These are phyloP conservation scores for Sporothrix curviconia DNA, from an alignment of 2,329 filamentous ascomycete species.

Conservation along the genomic window DNA sequence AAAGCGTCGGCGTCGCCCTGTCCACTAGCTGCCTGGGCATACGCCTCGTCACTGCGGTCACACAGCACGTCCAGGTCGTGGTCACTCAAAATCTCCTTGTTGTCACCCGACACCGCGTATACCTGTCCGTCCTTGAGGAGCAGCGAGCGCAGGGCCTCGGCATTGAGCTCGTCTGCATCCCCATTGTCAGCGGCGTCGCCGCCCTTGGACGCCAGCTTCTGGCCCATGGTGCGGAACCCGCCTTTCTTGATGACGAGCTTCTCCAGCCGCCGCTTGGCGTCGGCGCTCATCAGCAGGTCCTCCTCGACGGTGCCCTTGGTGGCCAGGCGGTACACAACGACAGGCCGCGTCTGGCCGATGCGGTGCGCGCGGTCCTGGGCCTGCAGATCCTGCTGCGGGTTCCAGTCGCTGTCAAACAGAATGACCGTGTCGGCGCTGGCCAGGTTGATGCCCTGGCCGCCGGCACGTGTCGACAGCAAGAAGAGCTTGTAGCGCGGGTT, in stretches of 20 bases:
- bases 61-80: constrained; percentile 71
- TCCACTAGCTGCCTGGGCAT: constrained; percentile 68
- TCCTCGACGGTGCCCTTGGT: constrained; percentile 93
- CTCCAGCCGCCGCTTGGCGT: constrained; percentile 85
- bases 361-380: constrained; percentile 93
- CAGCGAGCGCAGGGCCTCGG: constrained; percentile 54
- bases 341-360: constrained; percentile 86
- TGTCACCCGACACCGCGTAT: constrained; percentile 51
- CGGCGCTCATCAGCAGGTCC: constrained; percentile 74
- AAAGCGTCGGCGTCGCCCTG: constrained; percentile 66
- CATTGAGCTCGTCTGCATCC: constrained; percentile 40
- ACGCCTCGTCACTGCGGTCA: constrained; percentile 62
- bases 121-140: constrained; percentile 66
- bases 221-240: constrained; percentile 63
- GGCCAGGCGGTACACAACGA: constrained; percentile 87
- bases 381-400: constrained; percentile 93
- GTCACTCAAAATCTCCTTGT: constrained; percentile 60
- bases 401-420: constrained; percentile 84
- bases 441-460: constrained; percentile 92
- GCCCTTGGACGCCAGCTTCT: constrained; percentile 45
- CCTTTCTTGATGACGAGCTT: constrained; percentile 96
- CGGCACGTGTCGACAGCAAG: constrained; percentile 80
- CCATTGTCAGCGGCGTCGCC: background rate
- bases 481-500: constrained; percentile 66
- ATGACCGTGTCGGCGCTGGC: constrained; percentile 88